Evolutionary conservation across 495 filamentous ascomycete genomes (phyloP), one percentile per base, ranked within the genome.

Genomic region (Neurospora sp.): DNA sequence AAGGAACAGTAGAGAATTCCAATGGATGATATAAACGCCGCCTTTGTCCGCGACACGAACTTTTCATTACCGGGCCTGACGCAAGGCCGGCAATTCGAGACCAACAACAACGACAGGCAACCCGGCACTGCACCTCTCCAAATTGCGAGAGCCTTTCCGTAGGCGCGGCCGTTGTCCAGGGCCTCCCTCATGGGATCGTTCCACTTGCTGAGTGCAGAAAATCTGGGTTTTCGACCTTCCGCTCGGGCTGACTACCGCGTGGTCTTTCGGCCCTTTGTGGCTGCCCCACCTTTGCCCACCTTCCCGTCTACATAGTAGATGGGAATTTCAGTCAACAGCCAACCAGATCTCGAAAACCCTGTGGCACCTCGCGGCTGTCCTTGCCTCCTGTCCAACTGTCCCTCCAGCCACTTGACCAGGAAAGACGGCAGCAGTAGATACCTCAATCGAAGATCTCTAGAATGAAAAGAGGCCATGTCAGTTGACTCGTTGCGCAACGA

Each of bases 251-350:
- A 18, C 41, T 48, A 16, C 53, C 16, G 53, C 27, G 22, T 8
- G 22, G 14, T 61, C 53, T 37, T 48, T 41, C 38, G 35, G 71
- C 71, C 71, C 39, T 61, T 39, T 39, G 35, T 14, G 46, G 20
- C 31, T 68, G 31, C 37, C 14, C n/a, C 68, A 73, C 71, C 71
- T 16, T 61, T 16, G 31, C 12, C 18, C 65, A 73, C 72, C 72
- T 73, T 70, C 72, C 72, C 37, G 16, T 70, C 68, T 53, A 27
- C 27, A 27, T 27, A 27, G 27, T 27, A 27, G 42, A 71, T 44
- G 18, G n/a, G 42, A 27, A 53, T 61, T 31, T 71, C 42, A 22
- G 40, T 18, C 69, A 59, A 70, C 69, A 39, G 70, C 39, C 72
- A 73, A 73, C 59, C 44, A 73, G 35, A 22, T 31, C 16, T 20